These are phyloP conservation scores for Crassisporium funariophilum DNA, from an alignment of 768 basidiomycete genomes.

Conservation along the genomic window DNA sequence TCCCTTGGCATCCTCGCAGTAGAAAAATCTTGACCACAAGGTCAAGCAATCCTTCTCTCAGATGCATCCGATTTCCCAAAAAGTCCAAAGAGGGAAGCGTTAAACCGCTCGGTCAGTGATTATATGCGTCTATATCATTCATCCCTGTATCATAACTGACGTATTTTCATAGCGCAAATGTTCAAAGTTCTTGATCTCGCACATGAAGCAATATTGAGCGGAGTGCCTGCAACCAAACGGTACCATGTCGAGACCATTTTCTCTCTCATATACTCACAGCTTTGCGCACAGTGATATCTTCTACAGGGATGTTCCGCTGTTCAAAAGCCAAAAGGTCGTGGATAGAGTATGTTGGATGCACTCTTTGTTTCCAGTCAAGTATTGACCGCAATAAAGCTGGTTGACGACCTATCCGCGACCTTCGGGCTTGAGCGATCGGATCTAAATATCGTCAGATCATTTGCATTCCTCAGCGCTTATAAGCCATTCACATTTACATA, in stretches of 20 bases:
- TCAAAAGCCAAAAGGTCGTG: slow-evolving; percentile 75
- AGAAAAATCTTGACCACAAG: background rate
- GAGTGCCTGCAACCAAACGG: slow-evolving; percentile 67
- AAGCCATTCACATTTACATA: slow-evolving; percentile 6
- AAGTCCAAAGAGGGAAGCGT: slow-evolving; percentile 39
- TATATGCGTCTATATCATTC: slow-evolving; percentile 15
- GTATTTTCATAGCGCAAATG: slow-evolving; percentile 70
- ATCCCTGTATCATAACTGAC: background rate
- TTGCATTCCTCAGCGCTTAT: background rate
- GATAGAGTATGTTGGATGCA: slow-evolving; percentile 61
- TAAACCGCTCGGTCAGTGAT: slow-evolving; percentile 38
- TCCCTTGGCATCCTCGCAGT: slow-evolving; percentile 1
- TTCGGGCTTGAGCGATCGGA: slow-evolving; percentile 72
- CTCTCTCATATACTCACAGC: slow-evolving; percentile 9
- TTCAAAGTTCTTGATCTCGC: slow-evolving; percentile 65
- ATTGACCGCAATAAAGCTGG: slow-evolving; percentile 60
- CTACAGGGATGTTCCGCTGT: slow-evolving; percentile 82
- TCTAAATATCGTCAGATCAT: slow-evolving; percentile 68
- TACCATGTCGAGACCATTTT: slow-evolving; percentile 19
- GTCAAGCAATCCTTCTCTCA: slow-evolving; percentile 20
- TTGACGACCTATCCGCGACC: slow-evolving; percentile 89
- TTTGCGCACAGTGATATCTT: slow-evolving; percentile 68
- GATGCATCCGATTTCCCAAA: slow-evolving; percentile 36
- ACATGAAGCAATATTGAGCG: slow-evolving; percentile 64
- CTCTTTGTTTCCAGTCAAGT: no score